Evolutionary conservation across 306 rosid species (phyloP), one percentile per base, ranked within the genome.

Genomic region (Crataegus laevigata): DNA sequence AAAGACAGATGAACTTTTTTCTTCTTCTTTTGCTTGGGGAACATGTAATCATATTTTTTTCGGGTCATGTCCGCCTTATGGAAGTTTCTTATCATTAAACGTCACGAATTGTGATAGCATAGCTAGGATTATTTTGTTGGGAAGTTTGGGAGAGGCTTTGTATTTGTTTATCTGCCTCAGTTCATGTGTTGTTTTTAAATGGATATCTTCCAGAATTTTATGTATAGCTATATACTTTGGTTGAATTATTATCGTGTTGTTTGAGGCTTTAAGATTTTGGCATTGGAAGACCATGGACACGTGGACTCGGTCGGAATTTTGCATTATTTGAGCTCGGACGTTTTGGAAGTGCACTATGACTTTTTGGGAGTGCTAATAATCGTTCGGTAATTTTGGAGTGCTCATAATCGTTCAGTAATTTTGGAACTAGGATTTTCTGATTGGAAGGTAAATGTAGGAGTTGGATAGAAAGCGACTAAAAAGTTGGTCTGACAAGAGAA

Each of bases 51-150:
- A 64, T 76, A 74, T 67, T 17, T 32, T 70, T 28, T 61, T 61
- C 0, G 12, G 15, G 15, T 65, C 61, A 4, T 38, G 60, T 55
- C 83, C 77, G 55, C 82, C 72, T 30, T 36, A 63, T 76, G 84
- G 72, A 73, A 12, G 51, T 8, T 79, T 68, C 54, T 84, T 63
- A 71, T 71, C 71, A 72, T 75, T 68, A 71, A 42, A 66, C 77
- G 82, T 79, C 81, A 28, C 72, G 57, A 79, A 71, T 47, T 85
- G 78, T 83, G 82, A 71, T 77, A 80, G 67, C 66, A 72, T 55
- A 36, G 45, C 3, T 55, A 75, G 69, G 80, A 38, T 38, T 14
- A 61, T 75, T 75, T 69, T 69, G 26, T 73, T 70, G 81, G 30
- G 54, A 50, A 15, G 6, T 55, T 79, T 77, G 77, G 79, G 67